A percentile compares a stretch with the other conserved stretches of the same genome.
Conservation (phyloP, 495 filamentous ascomycete genomes). For the Choiromyces venosus region DNA sequence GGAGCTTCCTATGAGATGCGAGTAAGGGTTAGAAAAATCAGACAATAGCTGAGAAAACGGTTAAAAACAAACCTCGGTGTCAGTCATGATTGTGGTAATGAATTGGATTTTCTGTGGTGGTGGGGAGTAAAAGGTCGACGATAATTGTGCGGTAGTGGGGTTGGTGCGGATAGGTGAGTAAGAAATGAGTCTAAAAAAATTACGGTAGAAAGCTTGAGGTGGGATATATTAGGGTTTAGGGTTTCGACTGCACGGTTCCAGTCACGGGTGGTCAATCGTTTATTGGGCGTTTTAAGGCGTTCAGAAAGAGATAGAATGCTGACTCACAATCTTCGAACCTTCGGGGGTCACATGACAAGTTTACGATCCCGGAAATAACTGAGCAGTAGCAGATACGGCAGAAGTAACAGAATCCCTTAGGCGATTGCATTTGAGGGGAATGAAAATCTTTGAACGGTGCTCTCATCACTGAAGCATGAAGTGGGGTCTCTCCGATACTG, state of each 20-base stretch:
- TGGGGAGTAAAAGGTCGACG: neutral
- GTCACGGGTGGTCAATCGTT: neutral
- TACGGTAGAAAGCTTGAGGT: neutral
- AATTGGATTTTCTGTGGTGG: conserved; percentile 1
- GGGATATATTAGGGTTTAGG: neutral
- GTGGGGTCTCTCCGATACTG: neutral
- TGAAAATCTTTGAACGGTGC: neutral
- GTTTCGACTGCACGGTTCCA: neutral
- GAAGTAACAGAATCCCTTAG: neutral
- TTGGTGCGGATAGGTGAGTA: neutral
- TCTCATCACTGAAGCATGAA: neutral
- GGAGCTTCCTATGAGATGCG: conserved; percentile 29
- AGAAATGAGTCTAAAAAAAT: neutral
- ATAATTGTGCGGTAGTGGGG: conserved; percentile 4
- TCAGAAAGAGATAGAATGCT: neutral
- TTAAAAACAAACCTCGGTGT: conserved; percentile 32
- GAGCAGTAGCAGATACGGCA: too few relatives aligned
- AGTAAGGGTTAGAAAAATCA: neutral
- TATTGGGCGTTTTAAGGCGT: neutral
- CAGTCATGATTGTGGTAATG: conserved; percentile 33
- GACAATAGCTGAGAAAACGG: conserved; percentile 4
- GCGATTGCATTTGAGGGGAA: neutral
- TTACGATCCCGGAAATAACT: neutral
- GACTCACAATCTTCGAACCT: neutral
- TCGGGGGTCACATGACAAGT: neutral